Evolutionary conservation across 202 grass and related monocot genomes (phyloP).

Genomic region (Dendrocalamus latiflorus): DNA sequence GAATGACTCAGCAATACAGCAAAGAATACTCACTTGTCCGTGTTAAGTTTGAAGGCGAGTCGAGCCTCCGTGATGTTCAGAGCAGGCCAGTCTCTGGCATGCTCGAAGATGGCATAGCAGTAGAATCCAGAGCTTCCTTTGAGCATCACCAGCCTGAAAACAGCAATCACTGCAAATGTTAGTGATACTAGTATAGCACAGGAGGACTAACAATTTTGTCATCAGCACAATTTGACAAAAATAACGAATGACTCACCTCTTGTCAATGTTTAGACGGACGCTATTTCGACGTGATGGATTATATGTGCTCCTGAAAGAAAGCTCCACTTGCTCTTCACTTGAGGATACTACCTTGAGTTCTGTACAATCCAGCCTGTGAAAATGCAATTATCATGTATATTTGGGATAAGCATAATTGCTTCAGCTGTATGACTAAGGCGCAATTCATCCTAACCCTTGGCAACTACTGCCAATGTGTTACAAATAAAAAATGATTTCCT

Average conservation of each 20-base stretch:
- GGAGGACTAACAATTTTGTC: neutral
- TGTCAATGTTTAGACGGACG: conserved; percentile 34
- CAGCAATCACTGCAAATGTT: neutral
- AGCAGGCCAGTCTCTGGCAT: conserved; percentile 25
- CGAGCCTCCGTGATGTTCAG: conserved; percentile 43
- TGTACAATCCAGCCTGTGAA: conserved; percentile 38
- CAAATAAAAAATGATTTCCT: neutral
- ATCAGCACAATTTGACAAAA: conserved; percentile 5
- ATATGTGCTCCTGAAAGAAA: conserved; percentile 56
- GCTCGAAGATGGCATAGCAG: conserved; percentile 66
- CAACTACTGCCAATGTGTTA: neutral
- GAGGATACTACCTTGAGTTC: conserved; percentile 36
- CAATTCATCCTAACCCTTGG: neutral
- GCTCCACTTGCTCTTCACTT: conserved; percentile 40
- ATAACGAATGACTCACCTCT: conserved; percentile 39
- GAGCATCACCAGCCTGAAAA: conserved; percentile 13
- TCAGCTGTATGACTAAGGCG: neutral
- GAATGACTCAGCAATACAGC: neutral
- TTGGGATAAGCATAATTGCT: neutral
- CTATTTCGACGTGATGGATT: conserved; percentile 18
- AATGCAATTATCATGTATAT: no score
- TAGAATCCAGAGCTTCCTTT: conserved; percentile 67
- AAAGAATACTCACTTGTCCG: conserved; percentile 21
- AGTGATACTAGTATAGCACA: neutral
- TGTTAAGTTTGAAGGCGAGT: conserved; percentile 65